Base-by-base conservation (phyloP, 1,139 yeast species). In the Kodamaea suecica region DNA sequence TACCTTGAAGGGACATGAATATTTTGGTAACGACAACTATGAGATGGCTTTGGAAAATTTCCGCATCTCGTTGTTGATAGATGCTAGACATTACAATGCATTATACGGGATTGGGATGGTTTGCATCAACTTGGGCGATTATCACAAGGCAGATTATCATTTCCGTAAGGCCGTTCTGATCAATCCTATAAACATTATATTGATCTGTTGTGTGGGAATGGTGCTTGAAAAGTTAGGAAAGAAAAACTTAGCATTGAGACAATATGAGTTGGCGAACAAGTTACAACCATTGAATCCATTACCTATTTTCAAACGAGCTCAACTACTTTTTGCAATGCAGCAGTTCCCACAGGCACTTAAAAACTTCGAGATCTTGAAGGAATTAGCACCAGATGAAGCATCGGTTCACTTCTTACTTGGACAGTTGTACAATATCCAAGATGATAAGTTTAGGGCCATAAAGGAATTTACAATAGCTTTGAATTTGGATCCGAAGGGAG, bases 71-170 rank as follows among this genome's bases (percentile, higher is more conserved):
- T 70, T 92, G 30, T 63, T 84, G 12, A 72, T 81, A 30, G 95
- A 92, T 51, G 72, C 82, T 33, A 72, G 92, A 39, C 97, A 88
- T 56, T 92, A 90, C 58, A 92, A 92, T 60, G 97, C 98, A 0
- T 79, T 92, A 52, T 94, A 92, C 52, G 98, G 98, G 15, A 76
- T 94, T 40, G 98, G 98, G 5, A 88, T 88, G 95, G 95, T 90
- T 27, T 85, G 84, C 56, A 73, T 88, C 56, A 85, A 88, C 49
- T 63, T 88, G 36, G 97, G 97, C 3, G 90, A 87, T 50, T 80
- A 80, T 49, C 79, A 75, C 30, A 79, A 80, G 51, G 96, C 98
- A 0, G 92, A 88, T 49, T 76, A 80, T 43, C 95, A 88, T 58
- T 88, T 92, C 64, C 68, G 87, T 34, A 84, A 84, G 50, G 98